Conservation (phyloP, 2,329 filamentous ascomycete genomes). For the Fusarium ramigenum region DNA sequence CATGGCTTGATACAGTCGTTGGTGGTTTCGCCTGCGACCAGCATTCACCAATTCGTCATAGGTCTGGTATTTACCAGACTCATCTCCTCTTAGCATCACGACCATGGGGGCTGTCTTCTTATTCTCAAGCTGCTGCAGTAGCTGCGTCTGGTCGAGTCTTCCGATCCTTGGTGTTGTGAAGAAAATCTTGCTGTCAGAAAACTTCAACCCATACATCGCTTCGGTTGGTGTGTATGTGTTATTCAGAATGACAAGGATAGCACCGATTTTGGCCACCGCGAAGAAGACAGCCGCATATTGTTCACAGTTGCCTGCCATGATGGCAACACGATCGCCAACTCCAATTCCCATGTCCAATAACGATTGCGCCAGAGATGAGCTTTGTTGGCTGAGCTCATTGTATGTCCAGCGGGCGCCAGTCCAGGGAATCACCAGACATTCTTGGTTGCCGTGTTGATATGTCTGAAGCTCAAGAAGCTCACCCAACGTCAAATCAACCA, state of each 20-base stretch:
- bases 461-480: slow-evolving; percentile 78
- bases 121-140: slow-evolving; percentile 64
- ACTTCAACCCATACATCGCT: slow-evolving; percentile 74
- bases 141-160: slow-evolving; percentile 67
- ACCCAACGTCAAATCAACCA: slow-evolving; percentile 76
- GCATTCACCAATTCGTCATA: slow-evolving; percentile 67
- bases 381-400: slow-evolving; percentile 70
- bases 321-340: slow-evolving; percentile 75
- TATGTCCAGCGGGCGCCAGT: slow-evolving; percentile 80
- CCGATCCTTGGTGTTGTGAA: slow-evolving; percentile 78
- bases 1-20: slow-evolving; percentile 62
- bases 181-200: slow-evolving; percentile 76
- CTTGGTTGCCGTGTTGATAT: slow-evolving; percentile 69
- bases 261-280: slow-evolving; percentile 72
- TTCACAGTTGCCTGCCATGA: slow-evolving; percentile 83
- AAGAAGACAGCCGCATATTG: slow-evolving; percentile 84
- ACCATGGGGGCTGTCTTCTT: slow-evolving; percentile 60
- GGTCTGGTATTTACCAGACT: slow-evolving; percentile 61
- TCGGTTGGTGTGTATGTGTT: slow-evolving; percentile 83
- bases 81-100: slow-evolving; percentile 67
- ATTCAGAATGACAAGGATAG: slow-evolving; percentile 79
- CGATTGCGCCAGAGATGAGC: slow-evolving; percentile 69
- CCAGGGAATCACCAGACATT: slow-evolving; percentile 80
- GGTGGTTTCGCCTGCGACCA: slow-evolving; percentile 59
- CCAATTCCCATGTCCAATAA: slow-evolving; percentile 73